Base-by-base conservation (phyloP, 1,284 basidiomycete species). In the Leccinum fallax region DNA sequence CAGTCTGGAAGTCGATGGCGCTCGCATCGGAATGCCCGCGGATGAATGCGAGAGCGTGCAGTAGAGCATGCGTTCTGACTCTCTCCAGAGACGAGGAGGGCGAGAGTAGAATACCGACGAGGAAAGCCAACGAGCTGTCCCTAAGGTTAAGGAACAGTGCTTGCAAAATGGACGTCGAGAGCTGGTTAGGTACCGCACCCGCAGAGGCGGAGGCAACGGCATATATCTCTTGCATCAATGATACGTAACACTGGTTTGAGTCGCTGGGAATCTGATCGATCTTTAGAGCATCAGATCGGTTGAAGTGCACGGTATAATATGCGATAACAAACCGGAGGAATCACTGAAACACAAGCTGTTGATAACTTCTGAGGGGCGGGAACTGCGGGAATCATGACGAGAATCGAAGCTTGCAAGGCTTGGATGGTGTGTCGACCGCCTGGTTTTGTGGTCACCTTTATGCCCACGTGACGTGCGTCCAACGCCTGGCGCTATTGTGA, bases 1-100 rank as follows among this genome's bases (percentile, higher is more conserved):
- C 80, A 0, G 89, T 89, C 77, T 98, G 97, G 80, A 96, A 97
- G 74, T 98, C 87, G 0, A 88, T 71, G 28, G 81, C 83, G 16
- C 86, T 85, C 16, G 85, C 71, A 53, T 81, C 81, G 0, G 81
- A 81, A 65, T 89, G 83, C 0, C 93, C 92, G 67, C 94, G 88
- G 28, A 92, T 78, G 65, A 97, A 91, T 0, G 95, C 92, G 3
- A 85, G 81, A 11, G 87, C 83, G 65, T 94, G 91, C 1, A 80
- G 76, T 11, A 92, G 74, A 1, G 88, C 83, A 6, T 71, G 72
- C 0, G 74, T 77, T 82, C 78, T 57, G 74, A 74, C 55, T 71
- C 76, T 56, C 81, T 73, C 61, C 73, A 72, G 19, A 70, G 65
- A 38, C 63, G 65, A 15, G 64, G 72, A 30, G 48, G 55, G 66